Conservation (phyloP, 2,329 filamentous ascomycete species). For the Rhynchosporium graminicola region DNA sequence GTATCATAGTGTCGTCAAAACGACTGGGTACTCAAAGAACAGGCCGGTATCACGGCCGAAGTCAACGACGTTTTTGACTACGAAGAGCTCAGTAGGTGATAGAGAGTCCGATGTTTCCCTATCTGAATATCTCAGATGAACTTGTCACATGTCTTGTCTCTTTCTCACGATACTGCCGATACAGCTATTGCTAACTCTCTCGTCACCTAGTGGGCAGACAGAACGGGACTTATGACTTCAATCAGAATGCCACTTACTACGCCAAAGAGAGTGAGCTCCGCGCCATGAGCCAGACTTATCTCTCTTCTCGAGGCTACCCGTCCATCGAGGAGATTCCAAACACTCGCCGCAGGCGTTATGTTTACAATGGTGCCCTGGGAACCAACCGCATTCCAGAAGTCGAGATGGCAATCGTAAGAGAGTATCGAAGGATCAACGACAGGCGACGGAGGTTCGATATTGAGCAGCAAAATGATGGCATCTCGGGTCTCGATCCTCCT, state of each 20-base stretch:
- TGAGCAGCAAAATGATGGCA: neutral
- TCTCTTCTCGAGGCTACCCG: neutral
- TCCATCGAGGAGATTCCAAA: neutral
- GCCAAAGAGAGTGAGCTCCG: neutral
- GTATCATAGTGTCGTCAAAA: neutral
- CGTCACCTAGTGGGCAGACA: too few species aligned
- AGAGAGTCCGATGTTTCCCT: neutral
- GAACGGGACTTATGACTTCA: too few species aligned
- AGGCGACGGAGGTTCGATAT: neutral
- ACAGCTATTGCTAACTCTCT: too few species aligned
- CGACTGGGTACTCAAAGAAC: neutral
- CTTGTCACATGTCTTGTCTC: too few species aligned
- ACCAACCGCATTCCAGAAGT: neutral
- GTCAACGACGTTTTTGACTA: neutral
- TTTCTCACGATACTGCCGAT: too few species aligned
- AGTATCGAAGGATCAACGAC: neutral
- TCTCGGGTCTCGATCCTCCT: neutral
- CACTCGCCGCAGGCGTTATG: too few species aligned
- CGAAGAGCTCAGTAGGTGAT: neutral
- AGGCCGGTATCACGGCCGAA: neutral
- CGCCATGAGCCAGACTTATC: neutral
- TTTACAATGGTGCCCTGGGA: neutral
- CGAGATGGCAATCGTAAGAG: conserved; percentile 1
- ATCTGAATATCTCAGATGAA: neutral
- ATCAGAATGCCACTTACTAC: neutral